Evolutionary conservation across 2,329 filamentous ascomycete genomes (phyloP).

Genomic region (Colletotrichum aenigma): DNA sequence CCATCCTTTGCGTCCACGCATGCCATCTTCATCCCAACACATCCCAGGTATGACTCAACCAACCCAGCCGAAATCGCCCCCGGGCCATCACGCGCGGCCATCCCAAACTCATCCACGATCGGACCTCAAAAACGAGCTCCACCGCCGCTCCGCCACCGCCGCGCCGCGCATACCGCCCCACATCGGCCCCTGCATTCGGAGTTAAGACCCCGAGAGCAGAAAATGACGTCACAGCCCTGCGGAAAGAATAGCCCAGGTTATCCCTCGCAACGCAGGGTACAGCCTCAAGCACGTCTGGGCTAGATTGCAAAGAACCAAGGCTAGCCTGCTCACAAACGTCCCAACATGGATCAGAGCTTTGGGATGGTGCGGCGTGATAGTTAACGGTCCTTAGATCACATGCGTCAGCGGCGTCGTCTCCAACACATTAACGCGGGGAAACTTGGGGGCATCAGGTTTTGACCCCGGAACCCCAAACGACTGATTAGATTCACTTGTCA

Average conservation of each 20-base stretch:
- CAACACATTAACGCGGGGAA: not conserved
- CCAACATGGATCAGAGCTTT: not conserved
- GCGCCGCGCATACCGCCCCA: not conserved
- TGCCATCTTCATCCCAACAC: not conserved
- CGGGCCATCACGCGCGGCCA: not conserved
- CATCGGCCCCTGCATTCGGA: not conserved
- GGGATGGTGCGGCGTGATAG: not conserved
- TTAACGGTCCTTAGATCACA: not conserved
- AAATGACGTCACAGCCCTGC: not conserved
- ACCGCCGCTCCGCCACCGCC: not conserved
- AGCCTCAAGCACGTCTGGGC: not conserved
- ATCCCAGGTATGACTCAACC: not conserved
- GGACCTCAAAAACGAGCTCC: not conserved
- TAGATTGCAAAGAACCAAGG: not conserved
- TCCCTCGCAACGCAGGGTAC: not conserved
- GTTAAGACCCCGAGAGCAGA: not conserved
- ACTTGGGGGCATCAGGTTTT: not conserved
- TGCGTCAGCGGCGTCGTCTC: not conserved
- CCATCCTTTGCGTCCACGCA: too few relatives aligned
- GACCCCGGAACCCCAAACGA: not conserved
- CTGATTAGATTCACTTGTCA: not conserved
- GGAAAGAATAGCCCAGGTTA: not conserved
- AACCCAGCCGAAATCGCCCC: too few relatives aligned
- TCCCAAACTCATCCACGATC: not conserved
- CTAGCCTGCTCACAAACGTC: not conserved